Conservation (phyloP, 441 rosid species). For the Erodium texanum region DNA sequence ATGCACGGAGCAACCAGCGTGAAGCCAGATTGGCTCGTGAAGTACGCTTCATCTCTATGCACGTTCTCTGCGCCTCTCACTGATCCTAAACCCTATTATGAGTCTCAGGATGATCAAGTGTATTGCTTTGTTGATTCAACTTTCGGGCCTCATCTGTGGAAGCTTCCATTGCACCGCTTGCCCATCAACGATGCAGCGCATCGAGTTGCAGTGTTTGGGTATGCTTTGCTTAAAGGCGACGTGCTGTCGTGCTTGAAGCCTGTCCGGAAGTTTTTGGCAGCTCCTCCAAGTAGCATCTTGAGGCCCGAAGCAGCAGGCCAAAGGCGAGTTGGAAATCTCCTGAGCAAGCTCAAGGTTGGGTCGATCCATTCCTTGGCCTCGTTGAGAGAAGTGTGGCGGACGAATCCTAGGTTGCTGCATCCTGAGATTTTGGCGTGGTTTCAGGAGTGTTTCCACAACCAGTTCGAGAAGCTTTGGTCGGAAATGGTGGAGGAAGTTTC, state of each 20-base stretch:
- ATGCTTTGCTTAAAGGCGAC: constrained; percentile 67
- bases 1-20: constrained; percentile 79
- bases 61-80: constrained; percentile 43
- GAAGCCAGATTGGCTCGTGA: constrained; percentile 67
- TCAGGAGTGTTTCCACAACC: constrained; percentile 41
- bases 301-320: constrained; percentile 49
- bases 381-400: constrained; percentile 47
- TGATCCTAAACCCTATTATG: constrained; percentile 61
- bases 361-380: constrained; percentile 39
- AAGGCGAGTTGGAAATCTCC: constrained; percentile 53
- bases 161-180: constrained; percentile 49
- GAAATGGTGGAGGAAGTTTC: constrained; percentile 44
- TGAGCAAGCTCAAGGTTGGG: constrained; percentile 33
- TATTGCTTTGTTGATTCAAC: constrained; percentile 48
- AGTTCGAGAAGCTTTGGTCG: constrained; percentile 54
- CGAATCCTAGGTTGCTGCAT: constrained; percentile 37
- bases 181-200: constrained; percentile 24
- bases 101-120: constrained; percentile 43
- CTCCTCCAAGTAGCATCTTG: constrained; percentile 51
- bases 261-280: constrained; percentile 37
- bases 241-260: constrained; percentile 62
- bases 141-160: constrained; percentile 63
- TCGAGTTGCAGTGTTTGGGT: constrained; percentile 50
- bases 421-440: constrained; percentile 61
- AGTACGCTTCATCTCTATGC: constrained; percentile 51